Base-by-base conservation (phyloP, 1,284 basidiomycete species). In the Malassezia yamatoensis region DNA sequence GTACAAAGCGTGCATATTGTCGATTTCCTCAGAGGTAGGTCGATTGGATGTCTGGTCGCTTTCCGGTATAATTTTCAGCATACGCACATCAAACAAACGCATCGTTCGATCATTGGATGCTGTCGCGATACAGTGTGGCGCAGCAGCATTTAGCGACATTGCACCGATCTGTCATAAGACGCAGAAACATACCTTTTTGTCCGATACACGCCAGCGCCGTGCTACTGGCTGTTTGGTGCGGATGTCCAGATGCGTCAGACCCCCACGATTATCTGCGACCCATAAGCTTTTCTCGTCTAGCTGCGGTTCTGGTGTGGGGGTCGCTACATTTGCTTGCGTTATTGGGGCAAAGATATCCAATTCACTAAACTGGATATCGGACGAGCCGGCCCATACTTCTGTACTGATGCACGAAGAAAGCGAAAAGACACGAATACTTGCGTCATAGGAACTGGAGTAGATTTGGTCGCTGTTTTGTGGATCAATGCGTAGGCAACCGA, bases 221-320 rank as follows among this genome's bases (percentile, higher is more conserved):
- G 16, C 40, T 11, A 43, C 51, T 47, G 54, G 51, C 8, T 39
- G 43, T 21, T 49, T 53, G 37, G 63, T 60, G 18, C 71, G 61
- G 35, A 66, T n/a, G 21, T 74, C 71, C n/a, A 70, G 52, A 49
- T 68, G 65, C 5, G 65, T 48, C 15, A 74, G 42, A 0, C 70
- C 71, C 6, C 71, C 71, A 18, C 66, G 60, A 37, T 74, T 70
- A 49, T 74, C 71, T n/a, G 65, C 68, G 12, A 71, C 53, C 71
- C 71, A 74, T n/a, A 74, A 48, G 13, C 56, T 60, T n/a, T 63
- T 58, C 39, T 67, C 66, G 41, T 65, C 66, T 24, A 65, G 49
- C 15, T 59, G 60, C 0, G 59, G 59, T 10, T 41, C 46, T 3
- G 65, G 65, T 6, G 68, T 67, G 20, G 56, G 45, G 12, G 59